Conservation (phyloP, 352 stramenopile species). For the Pythium phragmitis region DNA sequence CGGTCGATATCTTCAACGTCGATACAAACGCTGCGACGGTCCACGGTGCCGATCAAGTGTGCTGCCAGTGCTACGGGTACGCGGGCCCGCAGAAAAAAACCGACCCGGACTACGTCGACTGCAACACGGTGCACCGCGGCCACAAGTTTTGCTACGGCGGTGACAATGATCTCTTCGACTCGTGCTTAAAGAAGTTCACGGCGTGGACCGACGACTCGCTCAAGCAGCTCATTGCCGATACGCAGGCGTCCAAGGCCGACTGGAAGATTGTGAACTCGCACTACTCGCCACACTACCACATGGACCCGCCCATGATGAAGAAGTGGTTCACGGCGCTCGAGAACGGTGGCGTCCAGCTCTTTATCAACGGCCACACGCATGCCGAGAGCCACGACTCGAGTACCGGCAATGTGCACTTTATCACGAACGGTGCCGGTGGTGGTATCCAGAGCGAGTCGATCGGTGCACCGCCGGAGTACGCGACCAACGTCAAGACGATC, state of each 20-base stretch:
- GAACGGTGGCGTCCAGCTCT: conserved; percentile 55
- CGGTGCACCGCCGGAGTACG: conserved; percentile 22
- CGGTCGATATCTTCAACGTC: conserved; percentile 75
- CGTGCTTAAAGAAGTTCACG: conserved; percentile 62
- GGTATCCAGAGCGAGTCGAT: conserved; percentile 36
- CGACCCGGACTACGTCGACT: conserved; percentile 30
- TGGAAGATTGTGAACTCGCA: conserved; percentile 89
- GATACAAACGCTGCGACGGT: conserved; percentile 66
- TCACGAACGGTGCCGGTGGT: conserved; percentile 40
- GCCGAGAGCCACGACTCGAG: conserved; percentile 70
- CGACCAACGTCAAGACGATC: conserved; percentile 26
- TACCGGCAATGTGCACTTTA: conserved; percentile 34
- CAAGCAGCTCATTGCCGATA: conserved; percentile 46
- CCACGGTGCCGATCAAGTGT: conserved; percentile 71
- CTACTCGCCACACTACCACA: conserved; percentile 80
- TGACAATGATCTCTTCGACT: conserved; percentile 51
- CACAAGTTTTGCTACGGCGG: conserved; percentile 59
- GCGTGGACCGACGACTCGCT: conserved; percentile 71
- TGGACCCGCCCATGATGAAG: conserved; percentile 51
- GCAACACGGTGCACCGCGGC: conserved; percentile 50
- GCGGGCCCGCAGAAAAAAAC: conserved; percentile 25
- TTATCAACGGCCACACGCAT: conserved; percentile 78
- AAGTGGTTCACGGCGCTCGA: conserved; percentile 61
- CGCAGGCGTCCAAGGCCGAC: conserved; percentile 59
- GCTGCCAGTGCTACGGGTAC: conserved; percentile 86